A percentile compares a stretch with the other conserved stretches of the same genome.
phyloP scores from a whole-genome alignment of 495 filamentous ascomycete species.

The Staphylotrichum longicolle region DNA sequence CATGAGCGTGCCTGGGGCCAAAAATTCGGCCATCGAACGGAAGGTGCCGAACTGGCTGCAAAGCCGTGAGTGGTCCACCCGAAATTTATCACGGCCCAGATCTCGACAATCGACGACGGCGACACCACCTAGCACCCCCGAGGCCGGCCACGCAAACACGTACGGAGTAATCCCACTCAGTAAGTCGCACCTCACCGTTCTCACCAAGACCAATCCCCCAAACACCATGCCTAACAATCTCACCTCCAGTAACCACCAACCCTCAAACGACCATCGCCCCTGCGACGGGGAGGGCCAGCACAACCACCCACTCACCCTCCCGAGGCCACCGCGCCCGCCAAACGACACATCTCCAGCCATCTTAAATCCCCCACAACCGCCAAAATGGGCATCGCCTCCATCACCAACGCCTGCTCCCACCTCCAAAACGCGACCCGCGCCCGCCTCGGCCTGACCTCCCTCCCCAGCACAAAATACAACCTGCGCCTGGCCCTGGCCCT shows the following conservation, averaged over 20 bases:
- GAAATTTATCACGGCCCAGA: slow-evolving; percentile 16
- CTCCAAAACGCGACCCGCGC: slow-evolving; percentile 90
- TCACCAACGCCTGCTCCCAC: slow-evolving; percentile 83
- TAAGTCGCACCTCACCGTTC: neutral
- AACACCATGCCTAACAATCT: neutral
- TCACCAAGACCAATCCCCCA: neutral
- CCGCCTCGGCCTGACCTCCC: slow-evolving; percentile 80
- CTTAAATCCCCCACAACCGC: neutral
- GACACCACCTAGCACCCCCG: neutral
- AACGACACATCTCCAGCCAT: neutral
- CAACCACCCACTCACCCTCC: neutral
- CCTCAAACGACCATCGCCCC: neutral
- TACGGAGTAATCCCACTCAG: neutral
- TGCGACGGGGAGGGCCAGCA: no score
- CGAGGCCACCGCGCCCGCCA: neutral
- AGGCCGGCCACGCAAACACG: neutral
- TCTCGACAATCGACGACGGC: slow-evolving; percentile 6
- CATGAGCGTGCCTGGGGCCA: slow-evolving; percentile 14
- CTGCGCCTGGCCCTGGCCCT: slow-evolving; percentile 71
- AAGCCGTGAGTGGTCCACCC: slow-evolving; percentile 9
- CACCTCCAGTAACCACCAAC: neutral
- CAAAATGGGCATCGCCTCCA: slow-evolving; percentile 80
- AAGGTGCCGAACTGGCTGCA: slow-evolving; percentile 14
- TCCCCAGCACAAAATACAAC: slow-evolving; percentile 79
- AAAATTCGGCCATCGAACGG: slow-evolving; percentile 21